Evolutionary conservation across 202 grass and related monocot genomes (phyloP), one percentile per base, ranked within the genome.

Genomic region (Saccharum hybrid): DNA sequence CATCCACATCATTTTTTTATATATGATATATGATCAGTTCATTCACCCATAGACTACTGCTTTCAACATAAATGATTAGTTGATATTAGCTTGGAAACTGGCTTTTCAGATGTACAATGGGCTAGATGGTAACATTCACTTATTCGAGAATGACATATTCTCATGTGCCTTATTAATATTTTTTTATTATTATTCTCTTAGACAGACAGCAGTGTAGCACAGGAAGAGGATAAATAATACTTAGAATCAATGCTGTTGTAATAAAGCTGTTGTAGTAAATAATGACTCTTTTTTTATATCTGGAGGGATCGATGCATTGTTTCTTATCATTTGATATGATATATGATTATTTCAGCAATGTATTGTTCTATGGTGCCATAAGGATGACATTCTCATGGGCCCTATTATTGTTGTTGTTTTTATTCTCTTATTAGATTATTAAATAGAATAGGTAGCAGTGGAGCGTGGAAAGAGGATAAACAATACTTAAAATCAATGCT

Each of bases 21-120:
- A 23, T 10, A 60, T 60, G 56, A 22, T 18, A 14, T 5, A 41
- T 31, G 5, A 7, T 49, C 8, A 10, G 8, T 12, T 48, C 42
- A 31, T 51, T n/a, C 15, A 40, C 33, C 38, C 31, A 63, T 49
- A 81, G 51, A 18, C 71, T 28, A 42, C n/a, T 16, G n/a, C 48
- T 40, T 57, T 39, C 3, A 21, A 40, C 70, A 41, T 59, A 30
- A 48, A 71, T 41, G 16, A 23, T 39, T 22, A 28, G 4, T 37
- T 68, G 59, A 10, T 62, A 8, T 66, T 45, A 36, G 10, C 66
- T 75, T 59, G 2, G 46, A 86, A 68, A 34, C 36, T 56, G 18
- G 16, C 61, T 39, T 40, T 68, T 75, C 28, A 21, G 19, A 48
- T 37, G 16, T 21, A 61, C 1, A 34, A 66, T 65, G 43, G 36